Base-by-base conservation (phyloP, 768 basidiomycete species). In the Leucosporidium creatinivorum region DNA sequence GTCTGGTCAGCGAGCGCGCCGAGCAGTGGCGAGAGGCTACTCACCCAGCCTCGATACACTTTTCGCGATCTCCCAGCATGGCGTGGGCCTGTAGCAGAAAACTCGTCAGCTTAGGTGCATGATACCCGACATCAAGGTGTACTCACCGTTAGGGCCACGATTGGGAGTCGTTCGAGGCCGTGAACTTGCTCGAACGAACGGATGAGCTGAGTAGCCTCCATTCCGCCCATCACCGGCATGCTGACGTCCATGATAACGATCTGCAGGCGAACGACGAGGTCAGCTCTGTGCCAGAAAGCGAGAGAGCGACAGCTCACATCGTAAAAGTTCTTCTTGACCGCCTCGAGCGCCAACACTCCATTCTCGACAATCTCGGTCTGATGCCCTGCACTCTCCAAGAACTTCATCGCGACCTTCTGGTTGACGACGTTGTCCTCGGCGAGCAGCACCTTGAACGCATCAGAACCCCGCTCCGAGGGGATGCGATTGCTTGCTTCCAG, bases 151-250 rank as follows among this genome's bases (percentile, higher is more conserved):
- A 99, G 81, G 1, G 96, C 96, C 74, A 98, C 91, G 73, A 99
- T 98, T 0, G 96, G 94, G 9, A 86, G 91, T 3, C 86, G 83
- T 21, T 84, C 76, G 36, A 91, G 80, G 12, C 85, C 82, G 70
- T 85, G 85, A 69, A 86, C 83, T 76, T 83, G 80, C 80, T 98
- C 94, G 76, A 86, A 91, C 48, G 85, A 83, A 61, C 94, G 85
- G 69, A 97, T 96, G 65, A 91, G 81, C 71, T 92, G 88, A 8
- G 96, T 99, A 1, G 94, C 91, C 79, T 99, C 93, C 87, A 94
- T 91, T 70, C 94, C 93, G 59, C 93, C 93, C 91, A 98, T 97
- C 79, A 93, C 88, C 9, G 93, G 91, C 91, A 94, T 93, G 17
- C 56, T 60, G 9, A 73, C 88, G 75, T 97, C 93, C 94, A 97